Evolutionary conservation across 176 grass and related monocot genomes (phyloP), one percentile per base, ranked within the genome.

Genomic region (Aegilops sharonensis): DNA sequence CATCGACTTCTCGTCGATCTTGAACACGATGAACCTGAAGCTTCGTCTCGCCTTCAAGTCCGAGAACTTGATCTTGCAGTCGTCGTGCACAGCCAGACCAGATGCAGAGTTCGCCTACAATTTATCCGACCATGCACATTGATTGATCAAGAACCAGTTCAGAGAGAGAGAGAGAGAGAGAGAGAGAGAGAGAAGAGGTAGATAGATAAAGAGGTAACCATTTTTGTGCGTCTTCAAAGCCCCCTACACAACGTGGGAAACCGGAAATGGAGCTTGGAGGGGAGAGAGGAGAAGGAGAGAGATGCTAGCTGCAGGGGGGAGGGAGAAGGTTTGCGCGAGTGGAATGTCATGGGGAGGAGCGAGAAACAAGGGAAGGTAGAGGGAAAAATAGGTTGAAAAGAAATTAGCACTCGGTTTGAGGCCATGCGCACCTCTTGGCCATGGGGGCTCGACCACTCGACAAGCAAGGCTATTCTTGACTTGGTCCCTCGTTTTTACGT

Each of bases 21-120:
- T 95, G 88, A 95, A 95, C 42, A 95, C 86, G 78, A 95, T 95
- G 88, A 92, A 95, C 75, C 93, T 69, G 85, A 92, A 92, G 68
- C 82, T 84, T 54, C 93, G 50, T 35, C 87, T 83, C 71, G 93
- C 66, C 79, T 95, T 95, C 6, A 95, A 79, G 29, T 95, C 90
- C 40, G 31, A 14, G 68, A 95, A 95, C 89, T 92, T 95, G 62
- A 92, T 72, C 88, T 95, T 92, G 85, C 93, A 95, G 83, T 88
- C 93, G 78, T 95, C 90, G 40, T 84, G 42, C 83, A 95, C 90
- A 39, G 88, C 90, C 6, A 95, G 81, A 20, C 93, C 93, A 24
- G 93, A 92, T 24, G 90, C 83, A 5, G 93, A 90, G 78, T 95
- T 95, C 27, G 90, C 93, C 93, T 95, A 27, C 79, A 30, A 20